A percentile compares a stretch with the other conserved stretches of the same genome.
Evolutionary conservation across 768 basidiomycete genomes (phyloP).

Genomic region (Lyophyllum semitale): DNA sequence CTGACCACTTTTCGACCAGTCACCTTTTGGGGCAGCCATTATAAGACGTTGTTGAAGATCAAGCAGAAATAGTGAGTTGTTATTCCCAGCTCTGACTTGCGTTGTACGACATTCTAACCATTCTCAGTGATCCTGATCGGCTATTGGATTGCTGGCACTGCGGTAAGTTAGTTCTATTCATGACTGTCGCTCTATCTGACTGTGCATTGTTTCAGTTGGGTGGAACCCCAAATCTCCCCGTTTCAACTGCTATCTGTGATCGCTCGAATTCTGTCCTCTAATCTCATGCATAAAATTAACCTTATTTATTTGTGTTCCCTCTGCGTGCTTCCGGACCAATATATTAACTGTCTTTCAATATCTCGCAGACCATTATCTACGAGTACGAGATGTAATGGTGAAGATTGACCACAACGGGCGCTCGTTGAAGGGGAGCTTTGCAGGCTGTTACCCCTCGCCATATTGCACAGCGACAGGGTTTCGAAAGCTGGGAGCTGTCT

Average conservation of each 20-base stretch:
- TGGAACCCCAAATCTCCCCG: conserved; percentile 32
- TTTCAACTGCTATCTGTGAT: conserved; percentile 36
- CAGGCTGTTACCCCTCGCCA: too few species aligned
- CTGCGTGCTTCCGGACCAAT: too few species aligned
- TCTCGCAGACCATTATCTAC: too few species aligned
- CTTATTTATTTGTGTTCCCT: too few species aligned
- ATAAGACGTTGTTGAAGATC: conserved; percentile 37
- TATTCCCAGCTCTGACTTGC: neutral
- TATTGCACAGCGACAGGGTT: too few species aligned
- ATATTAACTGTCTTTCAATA: too few species aligned
- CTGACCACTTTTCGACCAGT: conserved; percentile 16
- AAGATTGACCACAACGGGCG: too few species aligned
- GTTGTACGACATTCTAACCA: neutral
- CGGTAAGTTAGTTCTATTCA: conserved; percentile 27
- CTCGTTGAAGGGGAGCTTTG: too few species aligned
- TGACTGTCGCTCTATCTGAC: neutral
- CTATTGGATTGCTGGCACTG: conserved; percentile 55
- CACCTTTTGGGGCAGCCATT: conserved; percentile 48
- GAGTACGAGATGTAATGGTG: too few species aligned
- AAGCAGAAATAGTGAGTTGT: conserved; percentile 48
- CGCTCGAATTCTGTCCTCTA: too few species aligned
- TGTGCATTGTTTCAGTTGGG: conserved; percentile 27
- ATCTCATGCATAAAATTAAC: too few species aligned
- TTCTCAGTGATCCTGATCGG: conserved; percentile 45
- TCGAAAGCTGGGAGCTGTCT: too few species aligned